Conservation (phyloP, 2,329 filamentous ascomycete genomes). For the Drechslerella dactyloides region DNA sequence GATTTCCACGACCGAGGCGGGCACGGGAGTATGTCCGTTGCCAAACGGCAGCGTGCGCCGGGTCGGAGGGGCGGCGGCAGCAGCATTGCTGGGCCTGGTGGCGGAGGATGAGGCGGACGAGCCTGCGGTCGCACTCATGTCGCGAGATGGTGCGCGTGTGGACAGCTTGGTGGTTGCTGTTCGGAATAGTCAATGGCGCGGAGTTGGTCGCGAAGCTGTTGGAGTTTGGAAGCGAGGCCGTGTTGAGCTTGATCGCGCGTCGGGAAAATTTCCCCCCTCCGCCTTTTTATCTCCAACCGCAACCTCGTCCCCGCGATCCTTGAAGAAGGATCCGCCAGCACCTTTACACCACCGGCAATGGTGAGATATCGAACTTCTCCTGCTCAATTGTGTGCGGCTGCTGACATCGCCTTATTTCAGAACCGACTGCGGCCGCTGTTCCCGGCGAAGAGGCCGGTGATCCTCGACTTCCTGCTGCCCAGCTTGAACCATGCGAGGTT, state of each 20-base stretch:
- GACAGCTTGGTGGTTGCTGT: conserved; percentile 1
- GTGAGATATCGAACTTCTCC: conserved; percentile 5
- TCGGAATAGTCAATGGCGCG: too few species aligned
- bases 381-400: background rate
- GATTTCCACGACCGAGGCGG: conserved; percentile 15
- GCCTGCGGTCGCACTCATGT: conserved; percentile 43
- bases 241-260: too few species aligned
- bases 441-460: conserved; percentile 25
- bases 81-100: background rate
- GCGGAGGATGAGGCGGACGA: conserved; percentile 32
- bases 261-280: background rate
- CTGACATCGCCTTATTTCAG: conserved; percentile 12
- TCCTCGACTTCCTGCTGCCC: conserved; percentile 33
- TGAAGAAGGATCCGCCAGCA: conserved; percentile 1
- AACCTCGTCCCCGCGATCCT: background rate
- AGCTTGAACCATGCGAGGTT: conserved; percentile 45
- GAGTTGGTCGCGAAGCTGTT: conserved; percentile 4
- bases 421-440: conserved; percentile 41
- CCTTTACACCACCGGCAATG: conserved; percentile 11
- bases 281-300: background rate
- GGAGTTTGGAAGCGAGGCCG: background rate
- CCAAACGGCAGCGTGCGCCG: conserved; percentile 37
- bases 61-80: conserved; percentile 5
- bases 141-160: conserved; percentile 12
- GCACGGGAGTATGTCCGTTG: conserved; percentile 30